Evolutionary conservation across 2,329 filamentous ascomycete species (phyloP).

Genomic region (Tolypocladium tundrense): DNA sequence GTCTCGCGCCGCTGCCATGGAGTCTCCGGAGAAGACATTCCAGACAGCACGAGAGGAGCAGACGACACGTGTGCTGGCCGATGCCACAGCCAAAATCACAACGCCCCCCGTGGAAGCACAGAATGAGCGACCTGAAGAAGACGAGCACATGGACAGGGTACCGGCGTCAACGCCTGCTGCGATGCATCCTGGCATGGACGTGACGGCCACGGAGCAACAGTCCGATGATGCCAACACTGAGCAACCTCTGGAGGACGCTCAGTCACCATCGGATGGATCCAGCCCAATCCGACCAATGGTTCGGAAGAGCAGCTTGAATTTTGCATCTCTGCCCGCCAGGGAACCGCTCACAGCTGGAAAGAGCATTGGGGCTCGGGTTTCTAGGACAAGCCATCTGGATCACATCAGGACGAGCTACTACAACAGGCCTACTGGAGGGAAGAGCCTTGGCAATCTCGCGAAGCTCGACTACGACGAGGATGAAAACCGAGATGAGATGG

Average conservation of each 20-base stretch:
- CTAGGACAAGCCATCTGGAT: slow-evolving; percentile 71
- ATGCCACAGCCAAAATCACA: background rate
- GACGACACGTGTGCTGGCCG: slow-evolving; percentile 13
- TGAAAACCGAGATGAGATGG: slow-evolving; percentile 41
- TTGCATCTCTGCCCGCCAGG: slow-evolving; percentile 82
- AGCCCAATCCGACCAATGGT: slow-evolving; percentile 68
- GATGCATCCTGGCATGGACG: background rate
- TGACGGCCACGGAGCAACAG: background rate
- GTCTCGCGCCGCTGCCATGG: slow-evolving; percentile 15
- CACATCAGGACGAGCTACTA: slow-evolving; percentile 64
- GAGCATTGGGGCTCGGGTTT: slow-evolving; percentile 63
- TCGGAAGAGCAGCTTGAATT: slow-evolving; percentile 90
- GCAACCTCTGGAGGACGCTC: slow-evolving; percentile 30
- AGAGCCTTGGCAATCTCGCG: slow-evolving; percentile 49
- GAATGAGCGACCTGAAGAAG: background rate
- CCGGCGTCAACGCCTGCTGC: background rate
- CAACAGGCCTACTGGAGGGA: slow-evolving; percentile 61
- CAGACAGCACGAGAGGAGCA: slow-evolving; percentile 36
- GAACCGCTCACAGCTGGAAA: slow-evolving; percentile 80
- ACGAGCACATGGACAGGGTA: background rate
- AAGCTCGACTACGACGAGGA: slow-evolving; percentile 34
- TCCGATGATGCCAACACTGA: background rate
- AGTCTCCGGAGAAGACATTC: slow-evolving; percentile 27
- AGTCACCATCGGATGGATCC: slow-evolving; percentile 58
- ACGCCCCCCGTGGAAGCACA: background rate